Evolutionary conservation across 768 basidiomycete genomes (phyloP).

Genomic region (Favolaschia claudopus): DNA sequence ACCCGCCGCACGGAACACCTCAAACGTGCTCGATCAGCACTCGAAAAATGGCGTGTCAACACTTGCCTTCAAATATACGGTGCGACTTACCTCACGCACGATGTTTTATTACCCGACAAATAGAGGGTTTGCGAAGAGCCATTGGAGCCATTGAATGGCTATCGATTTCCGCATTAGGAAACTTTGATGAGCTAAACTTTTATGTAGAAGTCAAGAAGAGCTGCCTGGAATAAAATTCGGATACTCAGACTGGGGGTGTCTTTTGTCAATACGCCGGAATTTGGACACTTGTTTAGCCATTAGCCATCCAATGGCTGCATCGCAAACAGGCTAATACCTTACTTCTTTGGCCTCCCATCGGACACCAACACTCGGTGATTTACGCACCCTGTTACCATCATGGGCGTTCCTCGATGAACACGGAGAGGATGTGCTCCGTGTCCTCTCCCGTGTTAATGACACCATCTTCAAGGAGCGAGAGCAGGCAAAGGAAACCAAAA

Average conservation of each 20-base stretch:
- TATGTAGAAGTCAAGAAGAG: no score
- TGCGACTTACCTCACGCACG: conserved; percentile 19
- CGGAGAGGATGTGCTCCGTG: not conserved
- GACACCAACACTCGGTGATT: conserved; percentile 25
- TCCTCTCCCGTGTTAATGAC: not conserved
- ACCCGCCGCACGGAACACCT: conserved; percentile 26
- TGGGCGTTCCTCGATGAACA: conserved; percentile 13
- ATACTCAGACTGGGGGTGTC: no score
- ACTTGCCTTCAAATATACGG: conserved; percentile 7
- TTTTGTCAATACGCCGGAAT: no score
- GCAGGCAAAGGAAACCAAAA: not conserved
- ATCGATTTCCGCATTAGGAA: no score
- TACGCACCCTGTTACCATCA: not conserved
- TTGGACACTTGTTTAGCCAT: no score
- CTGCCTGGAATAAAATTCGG: no score
- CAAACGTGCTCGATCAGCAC: conserved; percentile 13
- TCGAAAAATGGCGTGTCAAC: conserved; percentile 25
- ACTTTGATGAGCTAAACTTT: no score
- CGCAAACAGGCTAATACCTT: no score
- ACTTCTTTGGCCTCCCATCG: conserved; percentile 32
- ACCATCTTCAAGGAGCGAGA: not conserved
- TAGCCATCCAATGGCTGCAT: no score
- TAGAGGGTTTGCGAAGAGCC: no score
- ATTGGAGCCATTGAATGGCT: no score
- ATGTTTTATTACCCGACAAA: conserved; percentile 35